Base-by-base conservation (phyloP, 352 stramenopile genomes). In the Peronospora farinosa region DNA sequence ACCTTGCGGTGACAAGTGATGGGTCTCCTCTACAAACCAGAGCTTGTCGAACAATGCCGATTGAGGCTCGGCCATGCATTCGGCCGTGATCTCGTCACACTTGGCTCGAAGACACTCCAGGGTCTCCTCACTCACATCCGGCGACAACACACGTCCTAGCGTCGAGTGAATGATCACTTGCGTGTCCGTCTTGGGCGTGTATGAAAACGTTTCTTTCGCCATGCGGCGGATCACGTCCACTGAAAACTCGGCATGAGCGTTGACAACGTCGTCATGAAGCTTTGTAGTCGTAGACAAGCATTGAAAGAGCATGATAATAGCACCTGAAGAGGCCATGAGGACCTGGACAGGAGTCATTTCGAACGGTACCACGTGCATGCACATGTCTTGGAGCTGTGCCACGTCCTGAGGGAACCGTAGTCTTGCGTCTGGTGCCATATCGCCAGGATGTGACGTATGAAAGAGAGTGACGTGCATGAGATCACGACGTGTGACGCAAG, bases 391-490 rank as follows among this genome's bases (percentile, higher is more conserved):
- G 8, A 90, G 56, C 30, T 69, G 68, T 7, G 33, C 57, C 42
- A 86, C 67, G 48, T 88, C 72, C 36, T 73, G 41, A 5, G 42
- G 23, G 32, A 67, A 63, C 1, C 67, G 72, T 3, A 51, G 27
- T 32, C 54, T 72, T 11, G 72, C 69, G 25, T 69, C 46, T 0
- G 75, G 72, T 2, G 77, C 54, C 30, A 86, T 46, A 11, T 84
- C 75, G 21, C 72, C 63, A 5, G 78, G 78, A 40, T 86, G 76
- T 10, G 78, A 90, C 39, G 78, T 87, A 62, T 90, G 78, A 54
- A 86, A 88, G 7, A 90, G 57, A 47, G 78, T 90, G 53, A 90
- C 57, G 59, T 90, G 78, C 78, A 90, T 87, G 25, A 82, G 69
- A 4, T 81, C 73, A 11, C 66, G 60, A 8, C 67, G 69, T 48